These are phyloP conservation scores for Dictyostelium firmibasis DNA, from an alignment of 78 protist genomes.

Conservation along the genomic window DNA sequence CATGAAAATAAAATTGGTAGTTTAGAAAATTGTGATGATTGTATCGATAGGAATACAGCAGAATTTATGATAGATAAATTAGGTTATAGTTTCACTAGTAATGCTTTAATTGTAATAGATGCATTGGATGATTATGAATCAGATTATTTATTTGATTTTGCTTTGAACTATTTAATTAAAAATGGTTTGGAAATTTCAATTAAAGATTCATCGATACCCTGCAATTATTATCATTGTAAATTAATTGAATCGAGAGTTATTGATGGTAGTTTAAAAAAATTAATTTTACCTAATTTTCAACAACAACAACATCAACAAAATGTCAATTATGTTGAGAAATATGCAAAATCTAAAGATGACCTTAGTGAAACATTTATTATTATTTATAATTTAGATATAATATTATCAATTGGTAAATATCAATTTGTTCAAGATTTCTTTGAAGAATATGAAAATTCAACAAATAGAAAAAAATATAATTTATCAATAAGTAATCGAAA, in stretches of 20 bases:
- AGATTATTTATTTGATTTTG: not conserved
- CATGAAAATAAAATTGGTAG: not conserved
- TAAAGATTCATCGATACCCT: not conserved
- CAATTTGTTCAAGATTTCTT: not conserved
- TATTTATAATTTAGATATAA: not conserved
- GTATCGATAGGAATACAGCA: not conserved
- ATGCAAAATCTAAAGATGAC: not conserved
- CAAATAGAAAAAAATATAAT: not conserved
- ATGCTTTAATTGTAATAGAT: not conserved
- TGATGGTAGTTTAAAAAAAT: not conserved
- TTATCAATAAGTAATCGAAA: not conserved
- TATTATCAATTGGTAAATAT: not conserved
- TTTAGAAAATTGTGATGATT: not conserved
- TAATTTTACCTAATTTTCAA: not conserved
- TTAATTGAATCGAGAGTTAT: not conserved
- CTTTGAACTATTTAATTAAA: not conserved
- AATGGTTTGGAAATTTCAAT: not conserved
- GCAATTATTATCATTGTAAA: not conserved
- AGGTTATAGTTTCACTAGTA: not conserved
- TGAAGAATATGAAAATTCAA: not conserved
- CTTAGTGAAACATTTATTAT: not conserved
- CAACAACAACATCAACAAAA: too few species aligned
- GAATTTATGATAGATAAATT: not conserved
- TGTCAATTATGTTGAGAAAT: not conserved
- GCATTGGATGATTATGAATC: not conserved